phyloP scores from a whole-genome alignment of 495 filamentous ascomycete species.

The Aspergillus bertholletiae region DNA sequence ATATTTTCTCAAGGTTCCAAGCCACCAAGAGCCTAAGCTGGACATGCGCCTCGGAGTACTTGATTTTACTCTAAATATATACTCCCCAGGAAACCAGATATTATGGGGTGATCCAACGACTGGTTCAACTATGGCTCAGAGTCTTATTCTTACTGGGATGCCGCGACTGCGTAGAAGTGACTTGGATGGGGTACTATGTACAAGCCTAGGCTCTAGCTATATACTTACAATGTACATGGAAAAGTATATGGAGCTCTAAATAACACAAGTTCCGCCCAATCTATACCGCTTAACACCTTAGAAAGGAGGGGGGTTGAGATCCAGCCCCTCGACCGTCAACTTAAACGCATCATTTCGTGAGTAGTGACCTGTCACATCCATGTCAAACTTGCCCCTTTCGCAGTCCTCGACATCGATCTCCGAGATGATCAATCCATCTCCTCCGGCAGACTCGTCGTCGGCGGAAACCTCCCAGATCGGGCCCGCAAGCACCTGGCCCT shows the following conservation, averaged over 20 bases:
- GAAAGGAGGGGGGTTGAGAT: slow-evolving; percentile 69
- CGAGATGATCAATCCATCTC: slow-evolving; percentile 39
- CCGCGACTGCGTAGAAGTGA: neutral
- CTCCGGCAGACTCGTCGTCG: slow-evolving; percentile 44
- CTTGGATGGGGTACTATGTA: too few species aligned
- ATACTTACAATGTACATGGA: neutral
- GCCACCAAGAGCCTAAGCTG: too few species aligned
- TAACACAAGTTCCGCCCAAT: neutral
- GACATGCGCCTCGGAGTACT: too few species aligned
- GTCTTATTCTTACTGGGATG: too few species aligned
- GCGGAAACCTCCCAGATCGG: slow-evolving; percentile 73
- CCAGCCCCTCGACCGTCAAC: slow-evolving; percentile 69
- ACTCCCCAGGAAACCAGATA: too few species aligned
- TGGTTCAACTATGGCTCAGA: too few species aligned
- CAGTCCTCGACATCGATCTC: slow-evolving; percentile 64
- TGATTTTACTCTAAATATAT: too few species aligned
- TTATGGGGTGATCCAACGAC: too few species aligned
- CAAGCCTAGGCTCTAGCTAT: neutral
- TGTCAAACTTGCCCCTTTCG: slow-evolving; percentile 55
- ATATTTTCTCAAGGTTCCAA: too few species aligned
- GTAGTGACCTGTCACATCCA: slow-evolving; percentile 76
- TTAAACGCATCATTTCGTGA: slow-evolving; percentile 81
- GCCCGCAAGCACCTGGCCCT: slow-evolving; percentile 72
- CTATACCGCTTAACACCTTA: neutral
- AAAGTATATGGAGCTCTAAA: neutral